Evolutionary conservation across 2,329 filamentous ascomycete species (phyloP).

Genomic region (Talaromyces pinophilus): DNA sequence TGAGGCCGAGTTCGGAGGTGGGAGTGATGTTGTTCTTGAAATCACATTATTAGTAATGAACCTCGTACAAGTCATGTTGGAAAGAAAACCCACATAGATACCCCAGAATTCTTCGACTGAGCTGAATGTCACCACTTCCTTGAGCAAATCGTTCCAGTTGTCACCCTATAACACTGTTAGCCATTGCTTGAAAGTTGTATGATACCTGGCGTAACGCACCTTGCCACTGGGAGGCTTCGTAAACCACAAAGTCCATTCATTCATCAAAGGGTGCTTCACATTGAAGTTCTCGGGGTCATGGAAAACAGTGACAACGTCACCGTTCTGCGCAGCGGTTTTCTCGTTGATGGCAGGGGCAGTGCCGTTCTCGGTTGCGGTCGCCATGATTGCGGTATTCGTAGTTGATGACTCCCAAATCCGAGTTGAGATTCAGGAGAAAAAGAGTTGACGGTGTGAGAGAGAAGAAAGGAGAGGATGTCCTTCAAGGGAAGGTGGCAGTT

Average conservation of each 20-base stretch:
- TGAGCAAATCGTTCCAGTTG: constrained; percentile 97
- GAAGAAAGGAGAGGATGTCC: background rate
- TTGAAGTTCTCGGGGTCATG: constrained; percentile 99
- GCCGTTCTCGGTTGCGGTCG: constrained; percentile 23
- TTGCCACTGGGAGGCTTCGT: constrained; percentile 96
- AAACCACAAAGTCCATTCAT: constrained; percentile 99
- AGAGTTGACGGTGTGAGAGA: background rate
- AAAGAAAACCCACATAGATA: constrained; percentile 74
- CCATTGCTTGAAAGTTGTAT: background rate
- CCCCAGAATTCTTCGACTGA: constrained; percentile 99
- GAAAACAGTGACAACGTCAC: constrained; percentile 78
- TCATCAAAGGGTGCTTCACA: constrained; percentile 96
- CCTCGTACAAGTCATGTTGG: constrained; percentile 12
- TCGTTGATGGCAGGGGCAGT: constrained; percentile 21
- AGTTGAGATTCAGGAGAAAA: background rate
- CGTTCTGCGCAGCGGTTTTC: constrained; percentile 18
- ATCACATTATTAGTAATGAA: background rate
- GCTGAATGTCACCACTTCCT: constrained; percentile 98
- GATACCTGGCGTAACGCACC: constrained; percentile 54
- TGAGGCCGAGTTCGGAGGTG: constrained; percentile 91
- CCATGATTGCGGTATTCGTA: constrained; percentile 19
- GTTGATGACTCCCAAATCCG: background rate
- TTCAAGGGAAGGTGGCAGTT: constrained; percentile 16
- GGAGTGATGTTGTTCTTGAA: constrained; percentile 94
- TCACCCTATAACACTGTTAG: constrained; percentile 65